Base-by-base conservation (phyloP, 441 rosid species). In the Syzygium syzygioides region DNA sequence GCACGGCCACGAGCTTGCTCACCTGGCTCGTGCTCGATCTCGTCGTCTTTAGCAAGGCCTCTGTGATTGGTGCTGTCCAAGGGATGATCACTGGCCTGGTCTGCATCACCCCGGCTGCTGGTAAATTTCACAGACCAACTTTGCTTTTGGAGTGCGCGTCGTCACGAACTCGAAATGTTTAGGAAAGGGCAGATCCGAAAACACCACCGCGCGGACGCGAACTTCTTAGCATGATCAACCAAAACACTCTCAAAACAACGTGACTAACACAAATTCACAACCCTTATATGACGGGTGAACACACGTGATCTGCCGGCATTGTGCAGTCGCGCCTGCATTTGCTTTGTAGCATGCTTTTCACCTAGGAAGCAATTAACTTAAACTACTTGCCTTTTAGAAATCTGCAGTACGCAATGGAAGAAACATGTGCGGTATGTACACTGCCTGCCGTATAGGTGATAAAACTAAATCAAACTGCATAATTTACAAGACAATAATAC, bases 31-130 rank as follows among this genome's bases (percentile, higher is more conserved):
- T 85, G 30, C 93, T 94, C 3, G 96, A 94, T 79, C 25, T 91
- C 59, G 1, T 87, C 3, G 84, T 85, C 76, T 93, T 94, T 2
- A 50, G 91, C 23, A 94, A 94, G 86, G 86, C 95, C 79, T 94
- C 95, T 23, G 89, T 92, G 54, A 93, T 94, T 28, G 96, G 95
- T 5, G 95, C 94, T 3, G 94, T 94, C 83, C 95, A 93, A 88
- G 95, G 95, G 89, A 94, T 94, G 96, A 93, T 88, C 93, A 94
- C 95, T 20, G 96, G 95, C 55, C 66, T 94, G 15, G 95, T 93
- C 48, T 94, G 95, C 94, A 94, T 94, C 93, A 94, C 95, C 56
- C 95, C 96, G 4, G 95, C 95, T 9, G 94, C 95, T 1, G 95
- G 95, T 92, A 79, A 88, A 14, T 76, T 76, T 23, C 18, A 7